Percentiles rank a stretch among this genome's conserved stretches.
These are phyloP conservation scores for Platanus orientalis DNA, from an alignment of 164 flowering plant genomes.

Conservation along the genomic window DNA sequence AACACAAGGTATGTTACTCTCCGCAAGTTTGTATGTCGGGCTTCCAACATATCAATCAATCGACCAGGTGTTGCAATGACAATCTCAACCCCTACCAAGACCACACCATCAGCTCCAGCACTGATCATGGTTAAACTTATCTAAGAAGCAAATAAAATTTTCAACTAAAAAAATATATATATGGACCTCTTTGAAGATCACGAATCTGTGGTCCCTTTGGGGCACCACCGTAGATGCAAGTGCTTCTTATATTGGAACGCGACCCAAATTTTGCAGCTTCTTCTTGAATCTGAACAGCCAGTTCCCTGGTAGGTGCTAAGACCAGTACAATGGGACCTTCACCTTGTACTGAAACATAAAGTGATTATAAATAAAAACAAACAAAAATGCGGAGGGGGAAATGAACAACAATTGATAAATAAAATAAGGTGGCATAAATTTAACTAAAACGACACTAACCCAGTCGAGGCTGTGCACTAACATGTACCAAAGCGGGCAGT, in stretches of 20 bases:
- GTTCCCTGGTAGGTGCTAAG: slow-evolving; percentile 91
- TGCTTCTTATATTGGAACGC: slow-evolving; percentile 55
- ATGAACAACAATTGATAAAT: neutral
- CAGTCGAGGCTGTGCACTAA: slow-evolving; percentile 83
- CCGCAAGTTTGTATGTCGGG: slow-evolving; percentile 72
- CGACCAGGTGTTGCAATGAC: slow-evolving; percentile 98
- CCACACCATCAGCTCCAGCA: slow-evolving; percentile 1
- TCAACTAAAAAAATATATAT: neutral
- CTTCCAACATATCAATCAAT: slow-evolving; percentile 93
- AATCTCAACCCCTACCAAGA: slow-evolving; percentile 81
- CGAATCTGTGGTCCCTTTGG: slow-evolving; percentile 99
- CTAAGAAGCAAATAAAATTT: neutral
- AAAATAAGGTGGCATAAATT: neutral
- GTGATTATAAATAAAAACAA: neutral
- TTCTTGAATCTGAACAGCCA: slow-evolving; percentile 94
- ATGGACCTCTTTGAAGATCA: slow-evolving; percentile 76
- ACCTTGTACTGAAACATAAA: slow-evolving; percentile 46
- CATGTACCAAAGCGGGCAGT: slow-evolving; percentile 87
- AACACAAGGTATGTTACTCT: slow-evolving; percentile 95
- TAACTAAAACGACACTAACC: slow-evolving; percentile 46
- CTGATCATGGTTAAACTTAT: neutral
- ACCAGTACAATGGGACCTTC: slow-evolving; percentile 90
- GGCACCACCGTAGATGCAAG: slow-evolving; percentile 95
- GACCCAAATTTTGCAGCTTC: slow-evolving; percentile 81
- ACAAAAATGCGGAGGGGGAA: neutral